Base-by-base conservation (phyloP, 495 filamentous ascomycete species). In the Neurospora terricola region DNA sequence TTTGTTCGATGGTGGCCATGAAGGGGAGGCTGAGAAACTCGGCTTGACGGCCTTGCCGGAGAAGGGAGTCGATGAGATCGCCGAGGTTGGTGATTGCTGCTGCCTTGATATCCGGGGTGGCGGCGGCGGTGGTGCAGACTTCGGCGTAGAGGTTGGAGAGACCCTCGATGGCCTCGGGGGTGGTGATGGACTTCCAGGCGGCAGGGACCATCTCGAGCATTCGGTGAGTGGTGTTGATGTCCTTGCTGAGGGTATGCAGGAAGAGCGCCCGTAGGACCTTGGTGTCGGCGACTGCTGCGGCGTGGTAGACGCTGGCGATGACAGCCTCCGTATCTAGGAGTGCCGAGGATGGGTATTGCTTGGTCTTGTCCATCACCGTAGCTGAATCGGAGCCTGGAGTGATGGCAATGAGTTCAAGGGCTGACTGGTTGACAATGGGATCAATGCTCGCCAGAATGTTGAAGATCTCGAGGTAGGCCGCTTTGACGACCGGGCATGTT, bases 381-480 rank as follows among this genome's bases (percentile, higher is more conserved):
- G 54, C 30, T 9, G 54, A 66, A n/a, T 30, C 16, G 2, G 27
- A 71, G 30, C 72, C 37, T 0, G 72, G 34, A 45, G 38, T 79
- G 40, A 78, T 21, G 8, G 39, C 18, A 14, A 34, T 62, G 18
- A 30, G 18, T 39, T 21, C 71, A 11, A 37, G 21, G 9, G 38
- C 54, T 34, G 54, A 66, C 54, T 66, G 54, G 37, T 43, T 70
- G 14, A 30, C 16, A 18, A 45, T 9, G 37, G 62, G 73, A 18
- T 69, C 59, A 37, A 76, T 71, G n/a, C 39, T 54, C 12, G 75
- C 54, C 38, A 85, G 62, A 6, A 84, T 75, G 71, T 81, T 83
- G 11, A 82, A 40, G 10, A 85, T 77, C 54, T 85, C 85, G 0
- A 85, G 79, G 37, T 81, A 83, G 0, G 82, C 83, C 5, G 83